Conservation (phyloP, 257 asterid genomes). For the Eustoma russellianum region DNA sequence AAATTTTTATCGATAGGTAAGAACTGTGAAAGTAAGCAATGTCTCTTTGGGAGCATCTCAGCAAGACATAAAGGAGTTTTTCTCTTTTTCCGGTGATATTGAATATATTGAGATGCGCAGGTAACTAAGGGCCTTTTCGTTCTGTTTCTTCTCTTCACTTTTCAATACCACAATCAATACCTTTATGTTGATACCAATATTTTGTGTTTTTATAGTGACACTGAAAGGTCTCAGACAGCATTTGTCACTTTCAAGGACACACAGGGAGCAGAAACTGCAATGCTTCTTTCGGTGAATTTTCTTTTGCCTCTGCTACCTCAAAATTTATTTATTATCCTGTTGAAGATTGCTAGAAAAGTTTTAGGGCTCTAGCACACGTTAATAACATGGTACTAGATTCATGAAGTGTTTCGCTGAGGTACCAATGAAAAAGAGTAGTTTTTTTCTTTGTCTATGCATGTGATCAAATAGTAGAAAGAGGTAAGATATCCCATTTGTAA, state of each 20-base stretch:
- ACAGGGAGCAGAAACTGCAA: conserved; percentile 97
- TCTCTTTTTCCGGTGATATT: conserved; percentile 91
- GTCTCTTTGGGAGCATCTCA: conserved; percentile 82
- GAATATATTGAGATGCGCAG: conserved; percentile 86
- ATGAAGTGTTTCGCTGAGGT: too few relatives aligned
- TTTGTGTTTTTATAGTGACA: conserved; percentile 43
- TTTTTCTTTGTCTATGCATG: too few relatives aligned
- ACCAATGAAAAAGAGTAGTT: too few relatives aligned
- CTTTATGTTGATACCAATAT: neutral
- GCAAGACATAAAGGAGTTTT: conserved; percentile 78
- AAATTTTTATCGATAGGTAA: conserved; percentile 30
- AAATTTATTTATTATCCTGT: conserved; percentile 1
- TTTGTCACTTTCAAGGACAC: conserved; percentile 86
- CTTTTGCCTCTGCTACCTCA: neutral
- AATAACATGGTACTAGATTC: too few relatives aligned
- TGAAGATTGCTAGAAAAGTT: too few relatives aligned
- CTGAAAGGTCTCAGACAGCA: conserved; percentile 81
- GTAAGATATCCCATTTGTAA: too few relatives aligned
- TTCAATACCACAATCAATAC: neutral
- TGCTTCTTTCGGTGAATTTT: conserved; percentile 80
- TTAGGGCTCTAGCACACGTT: too few relatives aligned
- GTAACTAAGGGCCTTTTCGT: conserved; percentile 25
- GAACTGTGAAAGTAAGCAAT: conserved; percentile 81
- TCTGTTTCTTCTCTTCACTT: conserved; percentile 4
- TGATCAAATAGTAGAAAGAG: too few relatives aligned